Base-by-base conservation (phyloP, 2,329 filamentous ascomycete species). In the Scorias spongiosa region DNA sequence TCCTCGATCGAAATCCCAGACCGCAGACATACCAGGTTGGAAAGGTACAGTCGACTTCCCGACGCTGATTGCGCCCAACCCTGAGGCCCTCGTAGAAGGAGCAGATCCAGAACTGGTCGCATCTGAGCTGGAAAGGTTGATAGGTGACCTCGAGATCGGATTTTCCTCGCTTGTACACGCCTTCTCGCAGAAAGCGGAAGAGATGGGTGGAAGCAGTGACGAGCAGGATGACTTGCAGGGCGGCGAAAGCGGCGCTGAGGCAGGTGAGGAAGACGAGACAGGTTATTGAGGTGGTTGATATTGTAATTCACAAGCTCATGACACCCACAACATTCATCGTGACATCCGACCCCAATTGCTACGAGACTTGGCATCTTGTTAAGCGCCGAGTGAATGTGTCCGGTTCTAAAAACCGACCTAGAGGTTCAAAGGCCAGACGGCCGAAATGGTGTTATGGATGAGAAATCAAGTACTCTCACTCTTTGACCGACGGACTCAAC, bases 21-120 rank as follows among this genome's bases (percentile, higher is more conserved):
- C 14, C 11, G 11, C 5, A 5, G 38, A 18, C 17, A 6, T 5
- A 6, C 38, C 38, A 17, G 38, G 14, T 11, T 28, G 14, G 14
- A 17, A 11, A 6, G 38, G 38, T 11, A 47, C 53, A 11, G 42
- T 61, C 43, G 52, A 51, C 7, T 60, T 62, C 26, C 59, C 58
- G 10, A 42, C 44, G 3, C 47, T 54, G 5, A 44, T 50, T 2
- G 51, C 55, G 11, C 58, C 59, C 12, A 53, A 58, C 32, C 54
- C 57, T 8, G 50, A 51, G 10, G 51, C 55, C 8, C 46, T 63
- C 10, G 46, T 44, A 5, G 58, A 63, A 40, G 49, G 52, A n/a
- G 55, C 54, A 7, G 53, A 58, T 45, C 46, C 51, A 7, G 44
- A 49, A 5, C 17, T 59, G 3, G 41, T 62, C 37, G 48, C 51